Evolutionary conservation across 805 yeast genomes (phyloP), one percentile per base, ranked within the genome.

Genomic region (Cyberlindnera euphorbiae): DNA sequence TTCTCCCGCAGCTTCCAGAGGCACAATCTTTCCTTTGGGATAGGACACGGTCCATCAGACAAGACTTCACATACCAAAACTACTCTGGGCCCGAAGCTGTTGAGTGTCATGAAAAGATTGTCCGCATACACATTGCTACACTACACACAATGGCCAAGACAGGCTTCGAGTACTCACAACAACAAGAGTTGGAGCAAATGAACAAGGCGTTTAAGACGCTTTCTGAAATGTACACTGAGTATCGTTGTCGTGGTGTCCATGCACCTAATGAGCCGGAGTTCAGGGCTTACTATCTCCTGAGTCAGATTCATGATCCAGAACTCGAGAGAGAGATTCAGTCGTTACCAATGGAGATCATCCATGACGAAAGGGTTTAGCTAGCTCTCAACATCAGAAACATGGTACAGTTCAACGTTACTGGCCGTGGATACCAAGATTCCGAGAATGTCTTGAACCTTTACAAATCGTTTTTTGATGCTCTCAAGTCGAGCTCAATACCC

Each of bases 1-100:
- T 82, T 2, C 58, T 90, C 11, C 73, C 74, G 0, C 67, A 75
- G 26, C 63, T 90, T 17, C 97, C 97, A 0, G 85, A 81, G 9
- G 70, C 89, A 1, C 97, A 93, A 50, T 75, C 95, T 0, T 90
- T 93, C 49, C 61, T 93, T 8, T 94, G 99, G 98, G 97, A 93
- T 59, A 73, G 99, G 59, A 93, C 97, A 15, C 73, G 99, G 47
- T 87, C 97, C 0, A 89, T 93, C 29, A 73, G 99, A 54, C 97
- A 93, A 59, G 99, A 93, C 58, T 93, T 93, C 60, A 89, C 97
- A 0, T 89, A 85, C 53, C 98, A 93, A 55, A 90, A 90, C 56
- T 90, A 79, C 50, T 80, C 79, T 28, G 98, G 97, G 0, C 84
- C 89, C 2, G 97, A 93, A 56, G 94, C 97, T 2, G 75, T 90